Percentiles rank a stretch among this genome's conserved stretches.
Evolutionary conservation across 108 stramenopile genomes (phyloP).

Genomic region (Cyclostephanos invisitatus): DNA sequence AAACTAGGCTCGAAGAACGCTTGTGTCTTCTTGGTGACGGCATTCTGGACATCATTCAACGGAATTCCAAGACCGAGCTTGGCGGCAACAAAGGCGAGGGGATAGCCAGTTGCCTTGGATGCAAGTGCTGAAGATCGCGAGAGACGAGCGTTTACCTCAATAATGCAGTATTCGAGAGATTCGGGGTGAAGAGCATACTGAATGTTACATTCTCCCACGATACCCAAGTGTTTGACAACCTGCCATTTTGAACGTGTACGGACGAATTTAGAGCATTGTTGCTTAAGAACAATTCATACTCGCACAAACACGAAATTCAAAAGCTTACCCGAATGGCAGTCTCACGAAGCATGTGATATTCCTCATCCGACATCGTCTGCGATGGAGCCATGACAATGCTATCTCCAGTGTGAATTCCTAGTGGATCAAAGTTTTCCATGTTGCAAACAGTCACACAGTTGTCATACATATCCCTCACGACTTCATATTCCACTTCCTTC

Average conservation of each 20-base stretch:
- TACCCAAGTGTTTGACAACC: constrained; percentile 96
- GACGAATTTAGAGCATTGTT: constrained; percentile 6
- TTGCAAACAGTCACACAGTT: constrained; percentile 99
- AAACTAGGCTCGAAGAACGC: constrained; percentile 98
- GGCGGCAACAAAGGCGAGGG: constrained; percentile 97
- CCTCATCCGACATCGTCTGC: constrained; percentile 94
- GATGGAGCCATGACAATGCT: constrained; percentile 98
- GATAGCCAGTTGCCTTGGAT: constrained; percentile 99
- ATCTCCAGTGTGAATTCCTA: constrained; percentile 98
- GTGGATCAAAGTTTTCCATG: constrained; percentile 99
- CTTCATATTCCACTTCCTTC: constrained; percentile 99
- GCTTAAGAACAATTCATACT: neutral
- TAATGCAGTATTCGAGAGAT: constrained; percentile 94
- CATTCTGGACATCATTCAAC: constrained; percentile 92
- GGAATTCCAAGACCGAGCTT: constrained; percentile 94
- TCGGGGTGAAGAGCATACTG: constrained; percentile 98
- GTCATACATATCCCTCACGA: constrained; percentile 84
- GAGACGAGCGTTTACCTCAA: constrained; percentile 98
- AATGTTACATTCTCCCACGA: constrained; percentile 99
- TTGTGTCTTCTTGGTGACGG: constrained; percentile 95
- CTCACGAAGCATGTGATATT: constrained; percentile 98
- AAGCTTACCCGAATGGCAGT: constrained; percentile 85
- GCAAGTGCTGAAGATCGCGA: constrained; percentile 97
- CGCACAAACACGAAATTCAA: neutral
- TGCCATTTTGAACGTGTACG: constrained; percentile 19